Percentiles rank a stretch among this genome's conserved stretches.
Conservation (phyloP, 2,329 filamentous ascomycete species). For the Dactylonectria estremocensis region DNA sequence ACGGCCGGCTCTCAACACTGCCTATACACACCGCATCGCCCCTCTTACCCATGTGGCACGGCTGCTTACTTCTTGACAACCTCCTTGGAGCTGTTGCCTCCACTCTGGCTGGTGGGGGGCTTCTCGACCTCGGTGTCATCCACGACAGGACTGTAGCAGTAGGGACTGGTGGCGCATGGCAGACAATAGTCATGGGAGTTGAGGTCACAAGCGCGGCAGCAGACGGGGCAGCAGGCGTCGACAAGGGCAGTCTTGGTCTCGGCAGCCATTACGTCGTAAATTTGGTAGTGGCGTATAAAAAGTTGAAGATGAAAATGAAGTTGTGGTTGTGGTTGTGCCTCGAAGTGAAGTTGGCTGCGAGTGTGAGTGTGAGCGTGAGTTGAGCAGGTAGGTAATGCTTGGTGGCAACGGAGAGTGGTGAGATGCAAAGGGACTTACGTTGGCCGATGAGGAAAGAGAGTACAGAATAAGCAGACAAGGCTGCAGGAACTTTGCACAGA, state of each 20-base stretch:
- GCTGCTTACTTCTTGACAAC: slow-evolving; percentile 8
- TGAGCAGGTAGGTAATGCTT: not conserved
- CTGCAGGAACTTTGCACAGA: not conserved
- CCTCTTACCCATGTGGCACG: not conserved
- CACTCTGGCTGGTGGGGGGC: slow-evolving; percentile 4
- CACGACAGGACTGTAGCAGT: slow-evolving; percentile 30
- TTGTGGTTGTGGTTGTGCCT: not conserved
- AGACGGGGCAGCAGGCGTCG: slow-evolving; percentile 48
- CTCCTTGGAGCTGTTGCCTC: slow-evolving; percentile 1
- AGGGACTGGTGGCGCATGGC: slow-evolving; percentile 45
- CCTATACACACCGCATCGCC: no score
- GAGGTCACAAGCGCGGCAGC: slow-evolving; percentile 51
- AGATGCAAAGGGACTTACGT: not conserved
- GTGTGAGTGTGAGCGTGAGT: not conserved
- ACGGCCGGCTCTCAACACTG: not conserved
- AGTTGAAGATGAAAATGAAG: not conserved
- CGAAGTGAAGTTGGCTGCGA: not conserved
- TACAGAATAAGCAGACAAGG: no score
- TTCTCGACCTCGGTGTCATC: not conserved
- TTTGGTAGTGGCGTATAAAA: not conserved
- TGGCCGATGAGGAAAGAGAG: not conserved
- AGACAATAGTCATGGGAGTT: slow-evolving; percentile 53
- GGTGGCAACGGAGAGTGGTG: not conserved
- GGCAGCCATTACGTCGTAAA: slow-evolving; percentile 11
- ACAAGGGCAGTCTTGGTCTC: slow-evolving; percentile 1